Conservation (phyloP, 768 basidiomycete species). For the Trametes meyenii region DNA sequence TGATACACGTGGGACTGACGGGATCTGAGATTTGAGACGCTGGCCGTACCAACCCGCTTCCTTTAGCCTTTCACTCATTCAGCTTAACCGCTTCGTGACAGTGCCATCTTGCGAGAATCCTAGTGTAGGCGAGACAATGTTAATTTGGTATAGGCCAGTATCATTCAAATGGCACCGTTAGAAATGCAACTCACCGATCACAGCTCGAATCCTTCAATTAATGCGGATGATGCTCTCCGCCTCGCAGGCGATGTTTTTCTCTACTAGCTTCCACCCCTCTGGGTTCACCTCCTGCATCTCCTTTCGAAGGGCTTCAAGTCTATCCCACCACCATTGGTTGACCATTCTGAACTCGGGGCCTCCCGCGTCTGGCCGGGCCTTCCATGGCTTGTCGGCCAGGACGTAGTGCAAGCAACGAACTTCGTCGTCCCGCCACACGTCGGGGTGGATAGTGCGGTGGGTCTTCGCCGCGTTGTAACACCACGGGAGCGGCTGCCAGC, state of each 20-base stretch:
- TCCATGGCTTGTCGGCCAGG: conserved; percentile 86
- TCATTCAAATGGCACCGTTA: no score
- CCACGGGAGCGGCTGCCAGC: conserved; percentile 81
- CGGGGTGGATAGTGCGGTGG: conserved; percentile 67
- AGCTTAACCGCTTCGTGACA: no score
- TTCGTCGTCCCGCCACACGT: conserved; percentile 84
- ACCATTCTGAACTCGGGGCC: conserved; percentile 49
- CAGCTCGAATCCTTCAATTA: no score
- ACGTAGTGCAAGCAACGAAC: conserved; percentile 90
- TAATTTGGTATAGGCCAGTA: no score
- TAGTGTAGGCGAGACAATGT: no score
- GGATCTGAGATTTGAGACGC: no score
- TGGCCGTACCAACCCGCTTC: no score
- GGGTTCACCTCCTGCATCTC: conserved; percentile 48
- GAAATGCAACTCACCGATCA: no score
- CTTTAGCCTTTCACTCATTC: no score
- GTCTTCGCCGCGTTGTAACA: conserved; percentile 94
- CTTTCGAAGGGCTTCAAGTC: conserved; percentile 45
- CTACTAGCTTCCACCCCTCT: conserved; percentile 53
- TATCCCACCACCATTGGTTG: conserved; percentile 83
- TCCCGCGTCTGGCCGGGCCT: conserved; percentile 48
- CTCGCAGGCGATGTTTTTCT: conserved; percentile 45
- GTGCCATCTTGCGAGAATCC: no score
- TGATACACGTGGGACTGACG: no score
- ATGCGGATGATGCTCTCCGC: no score